Base-by-base conservation (phyloP, 1,284 basidiomycete genomes). In the Rhodotorula sp. region DNA sequence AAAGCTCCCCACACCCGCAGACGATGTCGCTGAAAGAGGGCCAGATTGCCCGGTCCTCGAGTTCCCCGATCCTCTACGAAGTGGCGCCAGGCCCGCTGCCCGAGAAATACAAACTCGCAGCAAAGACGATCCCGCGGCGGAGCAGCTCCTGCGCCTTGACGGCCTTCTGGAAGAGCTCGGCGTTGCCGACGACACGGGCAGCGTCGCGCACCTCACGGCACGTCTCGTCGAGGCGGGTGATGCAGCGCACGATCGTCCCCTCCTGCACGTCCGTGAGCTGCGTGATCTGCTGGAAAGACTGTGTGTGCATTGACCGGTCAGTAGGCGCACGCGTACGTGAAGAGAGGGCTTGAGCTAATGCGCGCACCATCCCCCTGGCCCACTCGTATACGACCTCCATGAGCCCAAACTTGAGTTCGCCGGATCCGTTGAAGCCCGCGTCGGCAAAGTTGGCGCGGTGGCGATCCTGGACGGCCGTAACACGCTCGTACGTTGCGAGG, bases 351-450 rank as follows among this genome's bases (percentile, higher is more conserved):
- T 50, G 32, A 54, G 56, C n/a, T n/a, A n/a, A 21, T 19, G 48
- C 32, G 80, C 87, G 79, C 78, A 95, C 95, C 90, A 95, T 97
- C 66, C 97, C 97, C 80, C 91, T 91, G 0, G 97, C 95, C 97
- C 97, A 99, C 81, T 98, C 94, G 81, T 98, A 97, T 15, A 98
- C 96, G 1, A 97, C 95, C 79, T 97, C 92, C 21, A 93, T 89
- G 37, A 99, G 84, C 3, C 96, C 96, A 74, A 91, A 91, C 82
- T 95, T 96, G 75, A 94, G 87, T n/a, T 72, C 77, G 72, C 68
- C 70, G 25, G 83, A 84, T 61, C 85, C 86, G 44, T 87, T 86
- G 80, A 90, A 91, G 72, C 90, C 91, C 77, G 91, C 91, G 41
- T 87, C 88, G 53, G 87, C 84, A 1, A 97, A 91, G 78, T 90